Base-by-base conservation (phyloP, 805 yeast species). In the Saccharomyces cerevisiae region DNA sequence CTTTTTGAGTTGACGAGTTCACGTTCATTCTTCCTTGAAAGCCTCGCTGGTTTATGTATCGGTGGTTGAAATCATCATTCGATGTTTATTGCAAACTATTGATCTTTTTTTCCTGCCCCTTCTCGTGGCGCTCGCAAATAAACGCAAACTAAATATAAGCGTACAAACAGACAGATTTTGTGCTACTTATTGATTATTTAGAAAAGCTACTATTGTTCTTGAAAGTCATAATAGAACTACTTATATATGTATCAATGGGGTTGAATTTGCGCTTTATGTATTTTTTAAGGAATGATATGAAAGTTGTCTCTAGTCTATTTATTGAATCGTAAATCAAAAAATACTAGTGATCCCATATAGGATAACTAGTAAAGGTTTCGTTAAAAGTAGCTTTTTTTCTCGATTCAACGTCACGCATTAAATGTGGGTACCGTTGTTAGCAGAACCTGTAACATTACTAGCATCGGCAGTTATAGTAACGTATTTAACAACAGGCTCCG, bases 381-480 rank as follows among this genome's bases (percentile, higher is more conserved):
- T 1, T 17, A 8, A 9, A 36, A 21, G 10, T 17, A 24, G 43
- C 24, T 29, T 29, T 8, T 17, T 36, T 36, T 17, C 11, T 9
- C 10, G 43, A 14, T 36, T 6, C 4, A 6, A 6, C 1, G 17
- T 9, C 8, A 8, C 43, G 11, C 11, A 4, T 21, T 17, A 36
- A 36, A 36, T n/a, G 22, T 17, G 24, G 22, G 43, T 36, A 36
- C 43, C 43, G 9, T 36, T 36, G 24, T 36, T 36, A 9, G 43
- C 24, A 17, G 43, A 6, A 8, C 41, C 26, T 6, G 53, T 53
- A 22, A 50, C 43, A 27, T 46, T 41, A 30, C 50, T 36, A 1
- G 50, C 48, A 24, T 51, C 43, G 21, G 32, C 46, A 28, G 49
- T 53, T 29, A 57, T 48, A 36, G 52, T 55, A 29, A 51, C 29